phyloP scores from a whole-genome alignment of 1,284 basidiomycete genomes.

The Spongiforma sp. region DNA sequence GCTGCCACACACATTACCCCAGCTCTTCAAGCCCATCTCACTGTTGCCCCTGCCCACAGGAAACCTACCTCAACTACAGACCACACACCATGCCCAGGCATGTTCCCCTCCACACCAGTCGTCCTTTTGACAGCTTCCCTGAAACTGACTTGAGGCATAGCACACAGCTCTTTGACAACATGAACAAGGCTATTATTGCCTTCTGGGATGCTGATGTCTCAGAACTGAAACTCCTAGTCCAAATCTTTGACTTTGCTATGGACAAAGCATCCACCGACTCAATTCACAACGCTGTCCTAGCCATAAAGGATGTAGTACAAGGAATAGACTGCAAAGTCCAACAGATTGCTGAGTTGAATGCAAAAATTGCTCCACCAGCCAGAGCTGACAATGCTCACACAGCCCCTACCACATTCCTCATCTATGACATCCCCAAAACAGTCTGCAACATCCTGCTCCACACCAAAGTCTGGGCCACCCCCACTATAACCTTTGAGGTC shows the following conservation, averaged over 20 bases:
- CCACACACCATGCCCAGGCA: not conserved
- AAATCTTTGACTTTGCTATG: not conserved
- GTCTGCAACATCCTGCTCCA: not conserved
- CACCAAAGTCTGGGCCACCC: not conserved
- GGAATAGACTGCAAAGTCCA: not conserved
- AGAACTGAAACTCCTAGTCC: not conserved
- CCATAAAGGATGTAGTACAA: not conserved
- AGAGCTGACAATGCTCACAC: not conserved
- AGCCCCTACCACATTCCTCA: not conserved
- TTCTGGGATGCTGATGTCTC: not conserved
- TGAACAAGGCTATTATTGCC: not conserved
- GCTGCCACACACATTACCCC: too few relatives aligned
- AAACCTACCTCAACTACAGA: not conserved
- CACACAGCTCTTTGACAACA: not conserved
- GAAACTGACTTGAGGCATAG: not conserved
- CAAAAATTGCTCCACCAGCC: not conserved
- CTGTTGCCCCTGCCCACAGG: not conserved
- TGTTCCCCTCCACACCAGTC: not conserved
- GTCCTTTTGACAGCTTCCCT: not conserved
- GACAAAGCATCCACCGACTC: not conserved
- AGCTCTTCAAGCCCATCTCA: not conserved
- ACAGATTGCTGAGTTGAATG: not conserved
- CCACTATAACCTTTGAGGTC: not conserved
- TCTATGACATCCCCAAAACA: not conserved
- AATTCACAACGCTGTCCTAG: not conserved